Conservation (phyloP, 2,329 filamentous ascomycete species). For the Raffaelea deltoideospora region DNA sequence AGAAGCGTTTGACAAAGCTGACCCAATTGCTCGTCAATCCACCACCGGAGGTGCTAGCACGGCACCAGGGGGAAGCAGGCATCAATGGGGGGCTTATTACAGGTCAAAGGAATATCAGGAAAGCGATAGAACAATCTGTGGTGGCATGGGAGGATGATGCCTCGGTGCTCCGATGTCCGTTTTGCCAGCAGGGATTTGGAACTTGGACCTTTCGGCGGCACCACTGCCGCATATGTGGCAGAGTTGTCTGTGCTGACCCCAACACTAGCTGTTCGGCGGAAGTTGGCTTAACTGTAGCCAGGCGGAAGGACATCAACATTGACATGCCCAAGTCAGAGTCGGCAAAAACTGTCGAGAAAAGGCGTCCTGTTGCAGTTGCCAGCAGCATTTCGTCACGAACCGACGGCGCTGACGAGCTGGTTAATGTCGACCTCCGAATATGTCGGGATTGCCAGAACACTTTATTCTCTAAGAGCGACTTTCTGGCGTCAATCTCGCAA, state of each 20-base stretch:
- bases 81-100: constrained; percentile 26
- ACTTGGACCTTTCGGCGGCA: constrained; percentile 86
- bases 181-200: constrained; percentile 91
- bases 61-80: background rate
- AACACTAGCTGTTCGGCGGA: constrained; percentile 74
- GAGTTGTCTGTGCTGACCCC: constrained; percentile 81
- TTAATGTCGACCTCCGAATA: constrained; percentile 74
- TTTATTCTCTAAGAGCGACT: constrained; percentile 56
- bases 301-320: constrained; percentile 30
- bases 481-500: constrained; percentile 50
- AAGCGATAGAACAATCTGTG: constrained; percentile 75
- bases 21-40: constrained; percentile 69
- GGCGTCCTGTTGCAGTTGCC: too few species aligned
- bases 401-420: constrained; percentile 21
- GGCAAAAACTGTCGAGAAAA: too few species aligned
- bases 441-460: constrained; percentile 69
- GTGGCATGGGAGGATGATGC: constrained; percentile 93
- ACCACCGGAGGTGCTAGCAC: constrained; percentile 20
- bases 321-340: too few species aligned
- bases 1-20: constrained; percentile 82
- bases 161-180: constrained; percentile 66
- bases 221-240: constrained; percentile 86
- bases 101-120: constrained; percentile 60
- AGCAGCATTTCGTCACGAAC: too few species aligned
- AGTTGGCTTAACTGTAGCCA: constrained; percentile 62